These are phyloP conservation scores for Funneliformis caledonium DNA, from an alignment of 371 early-diverging fungal genomes.

Conservation along the genomic window DNA sequence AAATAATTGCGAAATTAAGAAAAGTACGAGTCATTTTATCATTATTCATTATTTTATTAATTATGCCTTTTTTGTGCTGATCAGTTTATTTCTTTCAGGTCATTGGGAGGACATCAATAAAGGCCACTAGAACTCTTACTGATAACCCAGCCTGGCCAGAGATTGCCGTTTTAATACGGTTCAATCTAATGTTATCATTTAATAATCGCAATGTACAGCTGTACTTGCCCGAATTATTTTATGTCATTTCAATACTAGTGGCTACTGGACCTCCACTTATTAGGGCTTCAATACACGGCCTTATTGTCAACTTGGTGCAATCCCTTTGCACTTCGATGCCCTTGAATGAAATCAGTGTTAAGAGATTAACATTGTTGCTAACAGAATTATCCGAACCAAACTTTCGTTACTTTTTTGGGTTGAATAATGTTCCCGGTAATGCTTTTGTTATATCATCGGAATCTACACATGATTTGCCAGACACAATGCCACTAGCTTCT, in stretches of 20 bases:
- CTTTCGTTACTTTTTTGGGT: conserved; percentile 80
- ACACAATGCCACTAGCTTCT: conserved; percentile 71
- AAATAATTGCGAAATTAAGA: conserved; percentile 79
- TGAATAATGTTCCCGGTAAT: conserved; percentile 69
- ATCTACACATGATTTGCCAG: conserved; percentile 66
- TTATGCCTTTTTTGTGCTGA: background rate
- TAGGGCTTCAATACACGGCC: conserved; percentile 88
- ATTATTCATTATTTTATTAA: background rate
- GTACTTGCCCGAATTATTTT: conserved; percentile 87
- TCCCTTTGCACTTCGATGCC: conserved; percentile 80
- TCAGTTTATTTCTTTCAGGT: conserved; percentile 41
- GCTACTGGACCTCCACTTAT: conserved; percentile 86
- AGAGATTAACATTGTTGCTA: conserved; percentile 63
- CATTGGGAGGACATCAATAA: conserved; percentile 75
- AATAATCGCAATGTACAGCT: conserved; percentile 80
- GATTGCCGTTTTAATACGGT: conserved; percentile 84
- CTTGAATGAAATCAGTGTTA: conserved; percentile 64
- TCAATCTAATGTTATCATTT: conserved; percentile 89
- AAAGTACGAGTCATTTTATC: conserved; percentile 55
- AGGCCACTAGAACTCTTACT: conserved; percentile 71
- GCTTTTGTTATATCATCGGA: conserved; percentile 72
- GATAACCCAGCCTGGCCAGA: conserved; percentile 88
- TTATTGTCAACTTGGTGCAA: conserved; percentile 89
- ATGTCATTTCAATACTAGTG: conserved; percentile 79
- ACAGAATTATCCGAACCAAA: conserved; percentile 80